Percentiles rank a stretch among this genome's conserved stretches.
phyloP scores from a whole-genome alignment of 257 asterid species.

The Gentiana straminea region DNA sequence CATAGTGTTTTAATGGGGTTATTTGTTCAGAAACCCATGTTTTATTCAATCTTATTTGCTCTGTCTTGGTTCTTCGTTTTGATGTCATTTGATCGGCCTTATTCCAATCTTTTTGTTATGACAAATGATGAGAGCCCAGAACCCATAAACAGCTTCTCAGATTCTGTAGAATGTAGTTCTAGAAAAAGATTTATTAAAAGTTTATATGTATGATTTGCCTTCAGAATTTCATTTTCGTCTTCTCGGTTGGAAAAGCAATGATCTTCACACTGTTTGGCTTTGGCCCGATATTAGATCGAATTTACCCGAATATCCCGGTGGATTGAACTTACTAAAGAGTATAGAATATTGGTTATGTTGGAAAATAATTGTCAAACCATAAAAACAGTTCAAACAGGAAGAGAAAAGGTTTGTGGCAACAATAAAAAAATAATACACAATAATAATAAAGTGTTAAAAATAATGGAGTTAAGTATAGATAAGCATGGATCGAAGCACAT shows the following conservation, averaged over 20 bases:
- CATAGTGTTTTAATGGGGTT: slow-evolving; percentile 10
- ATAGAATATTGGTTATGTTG: slow-evolving; percentile 89
- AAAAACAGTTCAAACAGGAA: no score
- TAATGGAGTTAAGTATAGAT: no score
- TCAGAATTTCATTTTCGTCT: slow-evolving; percentile 68
- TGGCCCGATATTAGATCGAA: slow-evolving; percentile 63
- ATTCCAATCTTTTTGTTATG: slow-evolving; percentile 29
- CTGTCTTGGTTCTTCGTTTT: slow-evolving; percentile 66
- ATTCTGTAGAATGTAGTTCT: slow-evolving; percentile 22
- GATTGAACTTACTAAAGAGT: slow-evolving; percentile 87
- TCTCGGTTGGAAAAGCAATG: slow-evolving; percentile 54
- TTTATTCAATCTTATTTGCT: slow-evolving; percentile 54
- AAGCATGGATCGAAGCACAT: no score
- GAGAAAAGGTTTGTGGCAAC: no score
- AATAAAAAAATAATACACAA: no score
- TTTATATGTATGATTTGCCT: slow-evolving; percentile 85
- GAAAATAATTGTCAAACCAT: slow-evolving; percentile 11
- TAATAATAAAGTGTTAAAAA: no score
- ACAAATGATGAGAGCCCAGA: slow-evolving; percentile 15
- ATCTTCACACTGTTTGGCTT: slow-evolving; percentile 24
- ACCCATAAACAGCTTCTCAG: background rate
- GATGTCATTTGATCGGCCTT: slow-evolving; percentile 39
- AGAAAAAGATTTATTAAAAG: slow-evolving; percentile 41
- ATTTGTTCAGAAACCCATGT: slow-evolving; percentile 40
- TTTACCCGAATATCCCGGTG: slow-evolving; percentile 81